Conservation (phyloP, 2,329 filamentous ascomycete genomes). For the Emmonsiellopsis sp. region DNA sequence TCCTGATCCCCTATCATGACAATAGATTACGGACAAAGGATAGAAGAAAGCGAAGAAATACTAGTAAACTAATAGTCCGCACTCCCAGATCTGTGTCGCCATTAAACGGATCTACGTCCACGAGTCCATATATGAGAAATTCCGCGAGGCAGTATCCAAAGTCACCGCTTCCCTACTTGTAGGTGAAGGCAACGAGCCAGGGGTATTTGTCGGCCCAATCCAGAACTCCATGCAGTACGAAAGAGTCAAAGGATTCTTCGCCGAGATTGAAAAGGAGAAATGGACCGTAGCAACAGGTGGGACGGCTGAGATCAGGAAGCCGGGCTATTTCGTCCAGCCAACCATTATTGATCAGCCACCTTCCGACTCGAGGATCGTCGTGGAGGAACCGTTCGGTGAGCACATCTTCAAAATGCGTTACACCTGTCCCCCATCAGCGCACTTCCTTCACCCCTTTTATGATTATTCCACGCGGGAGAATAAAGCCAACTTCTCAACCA, state of each 20-base stretch:
- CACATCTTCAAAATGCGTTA: background rate
- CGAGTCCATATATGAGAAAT: constrained; percentile 48
- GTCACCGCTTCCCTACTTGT: constrained; percentile 35
- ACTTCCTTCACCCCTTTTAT: background rate
- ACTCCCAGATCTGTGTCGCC: constrained; percentile 42
- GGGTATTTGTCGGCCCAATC: constrained; percentile 48
- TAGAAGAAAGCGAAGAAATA: background rate
- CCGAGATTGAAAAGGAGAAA: constrained; percentile 45
- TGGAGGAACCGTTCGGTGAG: constrained; percentile 52
- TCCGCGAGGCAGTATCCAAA: constrained; percentile 39
- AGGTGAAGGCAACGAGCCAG: constrained; percentile 31
- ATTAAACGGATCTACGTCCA: constrained; percentile 54
- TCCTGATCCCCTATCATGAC: background rate
- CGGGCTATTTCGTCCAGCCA: constrained; percentile 50
- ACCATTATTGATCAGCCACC: constrained; percentile 51
- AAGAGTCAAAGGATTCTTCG: constrained; percentile 47
- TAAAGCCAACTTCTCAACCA: background rate
- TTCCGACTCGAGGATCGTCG: constrained; percentile 45
- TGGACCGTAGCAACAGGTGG: constrained; percentile 45
- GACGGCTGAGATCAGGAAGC: constrained; percentile 16
- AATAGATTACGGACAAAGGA: background rate
- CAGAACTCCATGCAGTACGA: constrained; percentile 59
- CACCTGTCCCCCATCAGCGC: background rate
- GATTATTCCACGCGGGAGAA: background rate
- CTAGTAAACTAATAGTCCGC: background rate